A percentile compares a stretch with the other conserved stretches of the same genome.
Conservation (phyloP, 805 yeast species). For the Candida sonorensis region DNA sequence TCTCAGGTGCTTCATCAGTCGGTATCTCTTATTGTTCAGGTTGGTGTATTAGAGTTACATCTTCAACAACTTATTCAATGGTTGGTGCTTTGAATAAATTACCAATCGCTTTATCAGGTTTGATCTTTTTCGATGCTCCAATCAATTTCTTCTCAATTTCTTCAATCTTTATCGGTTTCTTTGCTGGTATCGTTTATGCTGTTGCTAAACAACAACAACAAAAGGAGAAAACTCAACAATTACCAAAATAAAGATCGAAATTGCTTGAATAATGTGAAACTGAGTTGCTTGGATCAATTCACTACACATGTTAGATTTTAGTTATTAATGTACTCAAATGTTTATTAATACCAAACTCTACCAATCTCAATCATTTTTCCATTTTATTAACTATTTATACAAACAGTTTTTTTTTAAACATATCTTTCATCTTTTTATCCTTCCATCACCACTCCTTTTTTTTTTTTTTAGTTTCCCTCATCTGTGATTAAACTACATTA, state of each 20-base stretch:
- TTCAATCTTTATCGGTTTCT: slow-evolving; percentile 88
- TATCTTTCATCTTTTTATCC: background rate
- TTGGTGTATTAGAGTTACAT: slow-evolving; percentile 99
- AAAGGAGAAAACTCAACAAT: slow-evolving; percentile 31
- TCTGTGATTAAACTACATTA: too few species aligned
- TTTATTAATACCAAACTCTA: too few species aligned
- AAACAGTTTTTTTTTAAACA: too few species aligned
- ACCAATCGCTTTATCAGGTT: slow-evolving; percentile 94
- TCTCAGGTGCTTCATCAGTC: slow-evolving; percentile 90
- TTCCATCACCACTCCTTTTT: slow-evolving; percentile 1
- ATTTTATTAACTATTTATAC: too few species aligned
- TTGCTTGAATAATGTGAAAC: background rate
- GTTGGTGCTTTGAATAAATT: slow-evolving; percentile 98
- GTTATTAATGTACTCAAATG: too few species aligned
- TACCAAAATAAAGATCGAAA: slow-evolving; percentile 25
- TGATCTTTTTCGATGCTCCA: slow-evolving; percentile 91
- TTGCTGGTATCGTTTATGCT: slow-evolving; percentile 93
- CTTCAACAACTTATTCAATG: slow-evolving; percentile 98
- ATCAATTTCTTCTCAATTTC: slow-evolving; percentile 84
- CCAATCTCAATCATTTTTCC: too few species aligned
- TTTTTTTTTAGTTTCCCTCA: too few species aligned
- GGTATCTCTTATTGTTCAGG: slow-evolving; percentile 99
- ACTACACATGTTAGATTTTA: too few species aligned
- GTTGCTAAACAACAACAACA: slow-evolving; percentile 90
- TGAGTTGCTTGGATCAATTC: background rate